Percentiles rank a stretch among this genome's conserved stretches.
phyloP scores from a whole-genome alignment of 2,329 filamentous ascomycete genomes.

The Cercospora citrullina region DNA sequence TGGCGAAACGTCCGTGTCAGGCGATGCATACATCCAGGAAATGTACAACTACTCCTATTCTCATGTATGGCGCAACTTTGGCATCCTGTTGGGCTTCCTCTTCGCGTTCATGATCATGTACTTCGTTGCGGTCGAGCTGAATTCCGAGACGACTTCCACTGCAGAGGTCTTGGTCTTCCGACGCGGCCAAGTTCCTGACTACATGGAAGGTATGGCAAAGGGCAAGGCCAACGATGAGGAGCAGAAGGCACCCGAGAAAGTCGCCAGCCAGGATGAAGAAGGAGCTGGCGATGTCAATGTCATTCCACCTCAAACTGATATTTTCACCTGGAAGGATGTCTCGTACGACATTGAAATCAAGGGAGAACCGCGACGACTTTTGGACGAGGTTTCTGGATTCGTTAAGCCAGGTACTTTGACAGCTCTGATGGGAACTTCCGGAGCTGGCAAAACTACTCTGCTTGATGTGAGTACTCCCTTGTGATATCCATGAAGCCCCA shows the following conservation, averaged over 20 bases:
- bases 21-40: slow-evolving; percentile 40
- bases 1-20: slow-evolving; percentile 42
- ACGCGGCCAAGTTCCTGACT: slow-evolving; percentile 45
- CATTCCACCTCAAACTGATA: slow-evolving; percentile 45
- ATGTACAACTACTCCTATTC: slow-evolving; percentile 45
- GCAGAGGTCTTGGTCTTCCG: slow-evolving; percentile 69
- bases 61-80: slow-evolving; percentile 60
- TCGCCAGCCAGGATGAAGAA: slow-evolving; percentile 27
- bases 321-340: slow-evolving; percentile 57
- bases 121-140: slow-evolving; percentile 63
- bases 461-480: slow-evolving; percentile 46
- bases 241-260: slow-evolving; percentile 34
- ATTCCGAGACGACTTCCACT: slow-evolving; percentile 61
- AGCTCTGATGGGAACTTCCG: slow-evolving; percentile 29
- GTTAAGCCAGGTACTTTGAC: slow-evolving; percentile 51
- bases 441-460: slow-evolving; percentile 63
- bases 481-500: background rate
- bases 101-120: slow-evolving; percentile 65
- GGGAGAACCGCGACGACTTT: slow-evolving; percentile 51
- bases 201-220: slow-evolving; percentile 39
- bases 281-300: slow-evolving; percentile 40
- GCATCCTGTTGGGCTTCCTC: slow-evolving; percentile 65
- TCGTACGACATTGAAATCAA: slow-evolving; percentile 57
- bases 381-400: slow-evolving; percentile 57
- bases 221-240: slow-evolving; percentile 41